Base-by-base conservation (phyloP, 2,329 filamentous ascomycete genomes). In the Rhinocladiella mackenziei region DNA sequence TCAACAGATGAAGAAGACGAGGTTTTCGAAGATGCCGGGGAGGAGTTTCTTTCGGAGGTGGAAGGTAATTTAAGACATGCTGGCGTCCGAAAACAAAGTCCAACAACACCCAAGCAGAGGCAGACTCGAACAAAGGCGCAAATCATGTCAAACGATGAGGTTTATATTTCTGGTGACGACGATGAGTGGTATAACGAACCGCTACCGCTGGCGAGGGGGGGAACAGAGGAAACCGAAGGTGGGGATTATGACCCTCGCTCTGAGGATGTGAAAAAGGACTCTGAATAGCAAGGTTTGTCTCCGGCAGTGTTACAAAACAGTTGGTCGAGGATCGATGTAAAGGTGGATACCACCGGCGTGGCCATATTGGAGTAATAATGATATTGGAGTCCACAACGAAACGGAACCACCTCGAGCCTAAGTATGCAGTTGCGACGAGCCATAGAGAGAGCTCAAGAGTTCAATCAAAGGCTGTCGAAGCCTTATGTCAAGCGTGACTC, bases 121-220 rank as follows among this genome's bases (percentile, higher is more conserved):
- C 63, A 11, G 57, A 51, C 38, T 57, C 62, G 13, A 56, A 59
- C 30, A 53, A 59, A 39, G 62, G 47, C 14, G 54, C 48, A 35
- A 59, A 55, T 23, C 60, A 66, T 39, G 60, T 56, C 31, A 10
- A 45, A 37, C 10, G 38, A 37, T 2, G 39, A 39, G n/a, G 49
- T 34, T 5, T 38, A 43, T 13, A 32, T 40, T 15, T 39, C 31
- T 9, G 42, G 38, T 13, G 43, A 46, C 9, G 50, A 53, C 4
- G 39, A 51, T 2, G 43, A 50, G 10, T 51, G 46, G 49, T 38
- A 34, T 11, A 31, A 40, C 19, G 32, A 32, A 4, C 48, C 37
- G 4, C n/a, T 40, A 6, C 45, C 45, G 20, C 36, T 42, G 8
- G 32, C 35, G 2, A 40, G 55, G 29, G 55, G 55, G 23, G 55